phyloP scores from a whole-genome alignment of 148 eudicot genomes.

The Rhododendron ovatum region DNA sequence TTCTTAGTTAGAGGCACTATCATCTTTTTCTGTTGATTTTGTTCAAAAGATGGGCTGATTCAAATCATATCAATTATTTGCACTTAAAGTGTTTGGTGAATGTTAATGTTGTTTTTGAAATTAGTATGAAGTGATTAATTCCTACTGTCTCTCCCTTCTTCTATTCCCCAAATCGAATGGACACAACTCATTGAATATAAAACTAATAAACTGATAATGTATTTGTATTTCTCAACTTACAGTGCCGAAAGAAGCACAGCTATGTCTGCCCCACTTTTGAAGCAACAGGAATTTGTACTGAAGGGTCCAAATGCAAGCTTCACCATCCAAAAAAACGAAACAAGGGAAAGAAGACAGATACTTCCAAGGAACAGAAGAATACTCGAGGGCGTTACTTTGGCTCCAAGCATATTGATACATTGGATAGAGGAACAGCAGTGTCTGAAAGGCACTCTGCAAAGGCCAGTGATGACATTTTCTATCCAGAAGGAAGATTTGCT shows the following conservation, averaged over 20 bases:
- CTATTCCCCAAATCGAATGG: conserved; percentile 2
- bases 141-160: not conserved
- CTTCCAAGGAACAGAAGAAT: conserved; percentile 38
- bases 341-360: conserved; percentile 44
- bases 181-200: conserved; percentile 26
- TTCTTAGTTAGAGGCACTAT: not conserved
- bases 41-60: not conserved
- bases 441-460: conserved; percentile 28
- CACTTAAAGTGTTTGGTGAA: not conserved
- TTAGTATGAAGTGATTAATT: not conserved
- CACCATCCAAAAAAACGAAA: conserved; percentile 79
- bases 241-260: conserved; percentile 99
- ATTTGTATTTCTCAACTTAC: conserved; percentile 45
- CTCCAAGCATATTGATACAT: conserved; percentile 24
- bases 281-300: conserved; percentile 74
- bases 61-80: not conserved
- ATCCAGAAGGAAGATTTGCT: conserved; percentile 43
- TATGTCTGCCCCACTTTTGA: conserved; percentile 78
- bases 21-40: not conserved
- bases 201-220: conserved; percentile 36
- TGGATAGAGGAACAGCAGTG: conserved; percentile 20
- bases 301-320: conserved; percentile 83
- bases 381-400: conserved; percentile 74
- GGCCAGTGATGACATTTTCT: conserved; percentile 21
- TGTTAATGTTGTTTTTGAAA: not conserved